Base-by-base conservation (phyloP, 306 rosid genomes). In the Trifolium repens region DNA sequence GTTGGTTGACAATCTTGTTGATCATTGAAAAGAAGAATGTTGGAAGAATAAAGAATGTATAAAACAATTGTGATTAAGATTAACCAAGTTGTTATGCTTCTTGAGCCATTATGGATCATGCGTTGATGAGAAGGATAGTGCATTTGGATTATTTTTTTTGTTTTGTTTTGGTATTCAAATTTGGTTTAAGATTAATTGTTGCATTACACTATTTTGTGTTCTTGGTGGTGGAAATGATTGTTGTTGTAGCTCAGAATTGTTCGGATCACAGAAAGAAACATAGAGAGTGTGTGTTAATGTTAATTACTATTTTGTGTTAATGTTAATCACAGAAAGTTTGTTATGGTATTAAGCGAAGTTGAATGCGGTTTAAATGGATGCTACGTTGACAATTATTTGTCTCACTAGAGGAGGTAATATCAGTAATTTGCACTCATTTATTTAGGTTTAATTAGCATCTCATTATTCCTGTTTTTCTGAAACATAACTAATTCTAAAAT, bases 31-130 rank as follows among this genome's bases (percentile, higher is more conserved):
- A 90, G 87, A 67, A 90, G 44, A 59, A 77, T 66, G 40, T 87
- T 90, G 74, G 87, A 82, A 37, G 91, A 88, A 81, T 87, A 85
- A 54, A 91, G 81, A 43, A 92, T 69, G 78, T 83, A 90, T 42
- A 91, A 22, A 15, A 84, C 62, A 74, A 83, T 79, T 62, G 82
- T 50, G 62, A 64, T 10, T 58, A 86, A 49, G 72, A 94, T 71
- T 54, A 86, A 58, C 92, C 93, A 90, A 34, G 88, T 58, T 64
- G 84, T 44, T 71, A 85, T 80, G 78, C 69, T 83, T 82, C 82
- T 84, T 58, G 81, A 74, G 66, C 87, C 72, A 14, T 69, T 55
- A 13, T 81, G 70, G 22, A 47, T 50, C 74, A 66, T 69, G 2
- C 88, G 89, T 50, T 76, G 85, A 34, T 76, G 79, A 49, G 78